Base-by-base conservation (phyloP, 768 basidiomycete genomes). In the Naganishia vaughanmartiniae region DNA sequence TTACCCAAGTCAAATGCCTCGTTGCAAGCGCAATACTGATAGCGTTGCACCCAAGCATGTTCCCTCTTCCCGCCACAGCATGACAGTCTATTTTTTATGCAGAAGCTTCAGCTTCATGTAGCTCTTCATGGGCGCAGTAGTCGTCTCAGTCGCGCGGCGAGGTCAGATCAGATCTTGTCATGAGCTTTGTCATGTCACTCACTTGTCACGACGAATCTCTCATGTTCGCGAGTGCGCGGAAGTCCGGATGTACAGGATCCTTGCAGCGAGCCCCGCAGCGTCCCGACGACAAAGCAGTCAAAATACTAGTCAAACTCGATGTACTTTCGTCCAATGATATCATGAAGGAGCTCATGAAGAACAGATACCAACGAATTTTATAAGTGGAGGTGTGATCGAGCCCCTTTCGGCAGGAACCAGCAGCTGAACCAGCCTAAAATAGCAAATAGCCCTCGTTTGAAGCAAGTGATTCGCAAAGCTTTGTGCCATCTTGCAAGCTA, bases 271-370 rank as follows among this genome's bases (percentile, higher is more conserved):
- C 24, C 19, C 15, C 6, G 7, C n/a, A 54, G 4, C 4, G 24
- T 51, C 4, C 17, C 48, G 9, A 54, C n/a, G n/a, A n/a, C n/a
- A n/a, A n/a, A n/a, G n/a, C n/a, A n/a, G n/a, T n/a, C n/a, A n/a
- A n/a, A n/a, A n/a, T n/a, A 17, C n/a, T 14, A 11, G 54, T 31
- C 12, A n/a, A 11, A 11, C 54, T 12, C 9, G 9, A 26, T 54
- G 54, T 26, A 24, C 30, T 54, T 36, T 36, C 34, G 21, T 24
- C 57, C 57, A 60, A 63, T 45, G 42, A 63, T 58, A 58, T 58
- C 57, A 58, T 34, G 33, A 15, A 42, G 42, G 17, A 42, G 2
- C 7, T 9, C 7, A n/a, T n/a, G 7, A n/a, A 36, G 42, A 45
- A 42, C 24, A 63, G 60, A 45, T 63, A n/a, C 24, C 36, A 36